A percentile compares a stretch with the other conserved stretches of the same genome.
Conservation (phyloP, 495 filamentous ascomycete species). For the Xylaria grammica region DNA sequence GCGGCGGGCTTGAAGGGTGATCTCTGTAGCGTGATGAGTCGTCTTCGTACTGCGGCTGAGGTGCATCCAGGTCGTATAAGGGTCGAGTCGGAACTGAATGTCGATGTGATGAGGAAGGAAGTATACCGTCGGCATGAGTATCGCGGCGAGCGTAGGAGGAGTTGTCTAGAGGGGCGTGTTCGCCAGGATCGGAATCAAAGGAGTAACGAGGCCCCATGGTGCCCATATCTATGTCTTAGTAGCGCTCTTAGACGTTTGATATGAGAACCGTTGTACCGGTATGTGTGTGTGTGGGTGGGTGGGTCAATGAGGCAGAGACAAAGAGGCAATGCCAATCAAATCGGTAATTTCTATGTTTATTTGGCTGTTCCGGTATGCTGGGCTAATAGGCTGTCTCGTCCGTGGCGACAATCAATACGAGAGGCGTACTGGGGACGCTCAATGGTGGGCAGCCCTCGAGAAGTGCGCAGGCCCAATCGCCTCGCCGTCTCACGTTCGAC, state of each 20-base stretch:
- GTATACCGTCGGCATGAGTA: slow-evolving; percentile 27
- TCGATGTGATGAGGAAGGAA: slow-evolving; percentile 27
- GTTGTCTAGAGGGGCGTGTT: slow-evolving; percentile 44
- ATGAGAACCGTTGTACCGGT: neutral
- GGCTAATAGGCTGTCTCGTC: neutral
- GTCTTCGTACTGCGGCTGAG: slow-evolving; percentile 30
- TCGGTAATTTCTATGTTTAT: neutral
- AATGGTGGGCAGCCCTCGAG: neutral
- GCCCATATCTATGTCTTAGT: slow-evolving; percentile 17
- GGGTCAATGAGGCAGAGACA: slow-evolving; percentile 18
- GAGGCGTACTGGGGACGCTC: slow-evolving; percentile 5
- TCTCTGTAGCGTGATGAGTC: slow-evolving; percentile 26
- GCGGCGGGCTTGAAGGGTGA: slow-evolving; percentile 31
- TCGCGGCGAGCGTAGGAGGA: slow-evolving; percentile 2
- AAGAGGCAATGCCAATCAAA: slow-evolving; percentile 13
- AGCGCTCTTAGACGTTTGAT: neutral
- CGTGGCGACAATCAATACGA: slow-evolving; percentile 15
- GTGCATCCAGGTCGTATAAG: neutral
- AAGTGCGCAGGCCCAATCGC: slow-evolving; percentile 6
- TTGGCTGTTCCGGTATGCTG: neutral
- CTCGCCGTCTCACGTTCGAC: neutral
- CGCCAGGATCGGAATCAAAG: slow-evolving; percentile 43
- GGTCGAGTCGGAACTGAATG: slow-evolving; percentile 22
- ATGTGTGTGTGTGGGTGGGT: neutral
- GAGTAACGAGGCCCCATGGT: slow-evolving; percentile 36